A percentile compares a stretch with the other conserved stretches of the same genome.
These are phyloP conservation scores for Calvatia gigantea DNA, from an alignment of 768 basidiomycete species.

Conservation along the genomic window DNA sequence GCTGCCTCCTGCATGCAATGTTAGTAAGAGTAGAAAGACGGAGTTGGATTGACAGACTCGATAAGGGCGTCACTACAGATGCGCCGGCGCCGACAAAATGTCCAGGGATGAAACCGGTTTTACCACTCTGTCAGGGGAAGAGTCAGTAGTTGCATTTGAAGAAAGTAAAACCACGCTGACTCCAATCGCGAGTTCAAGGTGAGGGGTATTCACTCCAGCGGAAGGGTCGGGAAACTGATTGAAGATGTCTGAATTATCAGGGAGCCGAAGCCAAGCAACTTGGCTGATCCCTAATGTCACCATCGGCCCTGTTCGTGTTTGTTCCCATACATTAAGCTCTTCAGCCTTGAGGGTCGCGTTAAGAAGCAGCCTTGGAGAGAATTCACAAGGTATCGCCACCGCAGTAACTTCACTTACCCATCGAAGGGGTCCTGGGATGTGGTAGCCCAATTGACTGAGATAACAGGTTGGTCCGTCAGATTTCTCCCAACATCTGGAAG, in stretches of 20 bases:
- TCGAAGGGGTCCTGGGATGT: conserved; percentile 27
- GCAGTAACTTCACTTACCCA: conserved; percentile 5
- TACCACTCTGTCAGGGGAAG: conserved; percentile 14
- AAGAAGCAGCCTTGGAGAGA: conserved; percentile 14
- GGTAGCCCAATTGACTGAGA: conserved; percentile 22
- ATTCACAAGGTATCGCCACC: neutral
- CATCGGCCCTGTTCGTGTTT: conserved; percentile 20
- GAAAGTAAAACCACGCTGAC: conserved; percentile 4
- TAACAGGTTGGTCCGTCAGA: conserved; percentile 30
- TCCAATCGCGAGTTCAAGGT: conserved; percentile 19
- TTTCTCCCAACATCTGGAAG: conserved; percentile 36
- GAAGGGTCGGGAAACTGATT: conserved; percentile 20
- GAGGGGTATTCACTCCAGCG: conserved; percentile 21
- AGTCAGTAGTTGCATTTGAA: neutral
- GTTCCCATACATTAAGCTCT: conserved; percentile 21
- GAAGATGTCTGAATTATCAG: conserved; percentile 19
- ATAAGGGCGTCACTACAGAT: conserved; percentile 8
- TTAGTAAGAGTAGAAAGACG: neutral
- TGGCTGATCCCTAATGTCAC: conserved; percentile 20
- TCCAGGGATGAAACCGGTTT: conserved; percentile 23
- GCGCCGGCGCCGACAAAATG: conserved; percentile 12
- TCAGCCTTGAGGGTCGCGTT: conserved; percentile 21
- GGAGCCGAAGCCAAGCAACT: conserved; percentile 21
- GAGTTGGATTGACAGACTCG: neutral
- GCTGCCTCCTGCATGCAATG: conserved; percentile 2